Base-by-base conservation (phyloP, 164 flowering plant genomes). In the Nymphaea colorata region DNA sequence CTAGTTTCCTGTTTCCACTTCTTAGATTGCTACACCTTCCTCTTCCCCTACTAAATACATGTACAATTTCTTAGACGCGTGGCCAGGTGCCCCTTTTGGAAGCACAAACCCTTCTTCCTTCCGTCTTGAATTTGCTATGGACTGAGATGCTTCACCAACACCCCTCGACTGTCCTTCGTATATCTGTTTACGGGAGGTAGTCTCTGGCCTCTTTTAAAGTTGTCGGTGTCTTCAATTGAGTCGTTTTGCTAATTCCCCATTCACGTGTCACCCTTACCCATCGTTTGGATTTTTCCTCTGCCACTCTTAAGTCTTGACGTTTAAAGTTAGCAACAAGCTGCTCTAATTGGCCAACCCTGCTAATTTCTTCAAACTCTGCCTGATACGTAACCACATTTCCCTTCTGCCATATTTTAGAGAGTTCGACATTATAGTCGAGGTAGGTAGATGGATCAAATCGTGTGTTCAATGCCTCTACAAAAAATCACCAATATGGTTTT, bases 11-110 rank as follows among this genome's bases (percentile, higher is more conserved):
- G 36, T 62, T 12, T 41, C 45, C 45, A 4, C 63, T 1, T 59
- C 63, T 18, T 14, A 45, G 16, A 36, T 45, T 41, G 62, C 45
- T 41, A 8, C 62, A 2, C 7, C 45, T 3, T 64, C 71, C 5
- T 25, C 36, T 15, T 41, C 61, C 10, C 51, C 47, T n/a, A 64
- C 41, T 3, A 64, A 55, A 14, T 42, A 64, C 36, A 69, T 25
- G 17, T 69, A 62, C 16, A 62, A 62, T 47, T 53, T 66, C 51
- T 64, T 51, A 66, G 61, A 69, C 47, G 15, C 14, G 16, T 64
- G 62, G 18, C 67, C 47, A 3, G 47, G 62, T 62, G 62, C 51
- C 10, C 8, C 47, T 17, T 66, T 25, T 66, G 47, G 17, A 18
- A 66, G 25, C 68, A 66, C 25, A 66, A 41, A 8, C 68, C 42